phyloP scores from a whole-genome alignment of 2,329 filamentous ascomycete genomes.

The Pseudogymnoascus pannorum region DNA sequence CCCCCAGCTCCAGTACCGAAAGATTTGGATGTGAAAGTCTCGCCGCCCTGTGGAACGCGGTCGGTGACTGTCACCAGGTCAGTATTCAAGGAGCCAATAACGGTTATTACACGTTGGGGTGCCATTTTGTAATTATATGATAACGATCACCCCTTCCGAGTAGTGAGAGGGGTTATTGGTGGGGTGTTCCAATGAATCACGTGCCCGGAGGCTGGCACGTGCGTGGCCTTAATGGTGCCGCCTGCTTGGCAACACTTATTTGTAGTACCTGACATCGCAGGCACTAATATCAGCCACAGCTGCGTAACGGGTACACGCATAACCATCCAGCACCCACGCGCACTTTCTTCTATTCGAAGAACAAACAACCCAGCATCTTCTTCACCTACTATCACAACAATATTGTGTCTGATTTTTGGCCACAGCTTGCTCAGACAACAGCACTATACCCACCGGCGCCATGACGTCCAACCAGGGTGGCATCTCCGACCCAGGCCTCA shows the following conservation, averaged over 20 bases:
- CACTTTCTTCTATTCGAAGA: background rate
- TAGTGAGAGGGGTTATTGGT: background rate
- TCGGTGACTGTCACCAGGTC: slow-evolving; percentile 86
- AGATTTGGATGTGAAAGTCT: slow-evolving; percentile 73
- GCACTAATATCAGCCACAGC: background rate
- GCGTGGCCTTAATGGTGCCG: background rate
- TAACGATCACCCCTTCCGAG: background rate
- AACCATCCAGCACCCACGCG: background rate
- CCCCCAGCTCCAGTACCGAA: slow-evolving; percentile 80
- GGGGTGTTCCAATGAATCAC: background rate
- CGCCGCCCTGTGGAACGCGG: slow-evolving; percentile 74
- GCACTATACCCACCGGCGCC: slow-evolving; percentile 10
- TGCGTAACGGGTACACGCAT: slow-evolving; percentile 5
- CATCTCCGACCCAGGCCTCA: slow-evolving; percentile 60
- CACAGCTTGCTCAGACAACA: slow-evolving; percentile 8
- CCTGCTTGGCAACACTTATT: too few relatives aligned
- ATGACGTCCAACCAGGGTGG: slow-evolving; percentile 39
- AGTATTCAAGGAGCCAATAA: slow-evolving; percentile 90
- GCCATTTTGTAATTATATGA: slow-evolving; percentile 17
- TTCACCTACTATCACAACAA: background rate
- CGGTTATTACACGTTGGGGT: slow-evolving; percentile 49
- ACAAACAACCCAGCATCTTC: background rate
- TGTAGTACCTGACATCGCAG: slow-evolving; percentile 9
- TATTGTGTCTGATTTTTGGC: background rate
- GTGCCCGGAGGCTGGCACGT: background rate